Evolutionary conservation across 768 basidiomycete genomes (phyloP).

Genomic region (Lentinula lateritia): DNA sequence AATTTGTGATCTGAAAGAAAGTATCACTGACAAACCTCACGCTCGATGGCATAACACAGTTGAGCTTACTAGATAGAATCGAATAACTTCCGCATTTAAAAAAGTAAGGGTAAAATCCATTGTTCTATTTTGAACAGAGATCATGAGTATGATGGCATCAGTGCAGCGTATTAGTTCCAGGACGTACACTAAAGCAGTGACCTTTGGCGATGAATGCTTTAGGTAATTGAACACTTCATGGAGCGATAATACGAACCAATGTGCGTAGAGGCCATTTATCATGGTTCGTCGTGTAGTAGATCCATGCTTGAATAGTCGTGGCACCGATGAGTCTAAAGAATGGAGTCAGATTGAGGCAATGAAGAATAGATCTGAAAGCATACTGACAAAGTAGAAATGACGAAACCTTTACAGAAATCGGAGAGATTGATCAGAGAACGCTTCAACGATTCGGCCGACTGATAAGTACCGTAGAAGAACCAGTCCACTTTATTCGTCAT

Average conservation of each 20-base stretch:
- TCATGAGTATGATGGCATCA: background rate
- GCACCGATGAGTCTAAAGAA: background rate
- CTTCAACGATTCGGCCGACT: background rate
- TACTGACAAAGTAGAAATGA: background rate
- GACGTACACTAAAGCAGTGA: background rate
- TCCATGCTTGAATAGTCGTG: constrained; percentile 1
- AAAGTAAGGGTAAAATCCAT: background rate
- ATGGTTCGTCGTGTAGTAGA: background rate
- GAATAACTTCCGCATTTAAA: background rate
- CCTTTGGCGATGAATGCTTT: background rate
- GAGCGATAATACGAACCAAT: background rate
- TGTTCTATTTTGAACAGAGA: background rate
- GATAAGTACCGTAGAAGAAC: background rate
- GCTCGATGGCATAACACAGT: background rate
- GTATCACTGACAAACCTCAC: too few relatives aligned
- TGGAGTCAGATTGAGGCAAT: background rate
- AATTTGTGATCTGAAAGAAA: background rate
- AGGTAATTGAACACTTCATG: too few relatives aligned
- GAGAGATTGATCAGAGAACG: background rate
- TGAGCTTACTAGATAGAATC: background rate
- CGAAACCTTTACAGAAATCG: background rate
- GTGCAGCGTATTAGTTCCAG: background rate
- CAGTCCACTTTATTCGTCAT: background rate
- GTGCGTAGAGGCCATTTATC: background rate
- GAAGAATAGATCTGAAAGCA: background rate